phyloP scores from a whole-genome alignment of 805 yeast genomes.

The Wickerhamiella musiphila region DNA sequence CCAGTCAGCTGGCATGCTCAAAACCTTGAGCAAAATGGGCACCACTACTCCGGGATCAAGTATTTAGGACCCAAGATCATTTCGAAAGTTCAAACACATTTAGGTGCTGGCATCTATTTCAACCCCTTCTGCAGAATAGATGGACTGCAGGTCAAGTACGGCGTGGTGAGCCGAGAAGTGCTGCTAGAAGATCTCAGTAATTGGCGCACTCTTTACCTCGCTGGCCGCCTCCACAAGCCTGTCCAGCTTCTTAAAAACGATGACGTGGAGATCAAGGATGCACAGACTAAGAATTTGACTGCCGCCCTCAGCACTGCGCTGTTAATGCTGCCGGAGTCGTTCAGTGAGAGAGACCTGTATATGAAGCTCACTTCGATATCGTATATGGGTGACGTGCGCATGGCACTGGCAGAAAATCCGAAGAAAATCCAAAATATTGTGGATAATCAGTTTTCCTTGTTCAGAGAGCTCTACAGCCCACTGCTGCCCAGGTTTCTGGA shows the following conservation, averaged over 20 bases:
- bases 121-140: slow-evolving; percentile 69
- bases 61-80: slow-evolving; percentile 43
- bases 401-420: slow-evolving; percentile 81
- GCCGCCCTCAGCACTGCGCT: slow-evolving; percentile 61
- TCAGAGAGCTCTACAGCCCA: slow-evolving; percentile 61
- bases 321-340: slow-evolving; percentile 31
- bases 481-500: slow-evolving; percentile 28
- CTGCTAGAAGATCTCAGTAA: slow-evolving; percentile 53
- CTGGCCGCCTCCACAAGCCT: slow-evolving; percentile 91
- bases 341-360: slow-evolving; percentile 52
- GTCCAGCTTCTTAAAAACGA: slow-evolving; percentile 46
- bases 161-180: slow-evolving; percentile 51
- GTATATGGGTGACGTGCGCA: slow-evolving; percentile 80
- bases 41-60: slow-evolving; percentile 60
- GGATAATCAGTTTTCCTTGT: slow-evolving; percentile 47
- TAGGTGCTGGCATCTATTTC: slow-evolving; percentile 85
- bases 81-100: slow-evolving; percentile 34
- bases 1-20: slow-evolving; percentile 60
- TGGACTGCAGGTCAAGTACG: slow-evolving; percentile 58
- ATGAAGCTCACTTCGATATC: slow-evolving; percentile 63
- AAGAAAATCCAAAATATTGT: slow-evolving; percentile 77
- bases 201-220: slow-evolving; percentile 75
- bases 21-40: slow-evolving; percentile 48
- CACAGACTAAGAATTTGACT: slow-evolving; percentile 42
- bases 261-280: slow-evolving; percentile 4